Evolutionary conservation across 148 eudicot species (phyloP).

Genomic region (Fallopia convolvulus): DNA sequence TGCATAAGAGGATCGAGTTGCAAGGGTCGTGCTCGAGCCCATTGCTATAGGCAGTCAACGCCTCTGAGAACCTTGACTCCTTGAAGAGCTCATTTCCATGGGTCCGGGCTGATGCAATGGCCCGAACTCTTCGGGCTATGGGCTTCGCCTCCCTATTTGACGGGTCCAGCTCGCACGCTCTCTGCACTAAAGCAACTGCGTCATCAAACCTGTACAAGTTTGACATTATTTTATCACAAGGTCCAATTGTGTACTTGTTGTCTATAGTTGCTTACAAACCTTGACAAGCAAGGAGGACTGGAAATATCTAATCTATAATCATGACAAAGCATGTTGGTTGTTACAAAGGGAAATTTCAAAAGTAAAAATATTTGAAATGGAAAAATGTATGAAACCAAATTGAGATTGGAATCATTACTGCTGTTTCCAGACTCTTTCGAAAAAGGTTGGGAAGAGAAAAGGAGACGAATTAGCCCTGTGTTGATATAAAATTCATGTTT

Average conservation of each 20-base stretch:
- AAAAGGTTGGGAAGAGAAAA: background rate
- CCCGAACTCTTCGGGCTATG: slow-evolving; percentile 39
- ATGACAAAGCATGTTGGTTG: too few relatives aligned
- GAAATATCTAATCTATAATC: background rate
- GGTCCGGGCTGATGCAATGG: slow-evolving; percentile 56
- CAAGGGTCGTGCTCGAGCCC: slow-evolving; percentile 80
- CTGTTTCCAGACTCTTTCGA: background rate
- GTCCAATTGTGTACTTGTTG: too few relatives aligned
- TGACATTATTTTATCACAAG: too few relatives aligned
- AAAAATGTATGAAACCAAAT: background rate
- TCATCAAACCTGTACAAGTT: slow-evolving; percentile 56
- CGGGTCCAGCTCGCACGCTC: slow-evolving; percentile 57
- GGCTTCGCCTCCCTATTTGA: slow-evolving; percentile 55
- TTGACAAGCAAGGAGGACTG: background rate
- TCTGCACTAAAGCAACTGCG: slow-evolving; percentile 46
- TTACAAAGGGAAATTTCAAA: too few relatives aligned
- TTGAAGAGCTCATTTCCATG: slow-evolving; percentile 73
- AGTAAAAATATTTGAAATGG: too few relatives aligned
- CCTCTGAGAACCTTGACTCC: slow-evolving; percentile 49
- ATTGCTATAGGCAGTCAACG: slow-evolving; percentile 65
- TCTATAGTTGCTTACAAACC: background rate
- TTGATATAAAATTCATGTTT: too few relatives aligned
- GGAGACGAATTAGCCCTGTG: background rate
- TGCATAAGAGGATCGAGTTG: slow-evolving; percentile 70
- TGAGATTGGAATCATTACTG: background rate